Percentiles rank a stretch among this genome's conserved stretches.
These are phyloP conservation scores for Aureobasidium sp. DNA, from an alignment of 2,329 filamentous ascomycete genomes.

Conservation along the genomic window DNA sequence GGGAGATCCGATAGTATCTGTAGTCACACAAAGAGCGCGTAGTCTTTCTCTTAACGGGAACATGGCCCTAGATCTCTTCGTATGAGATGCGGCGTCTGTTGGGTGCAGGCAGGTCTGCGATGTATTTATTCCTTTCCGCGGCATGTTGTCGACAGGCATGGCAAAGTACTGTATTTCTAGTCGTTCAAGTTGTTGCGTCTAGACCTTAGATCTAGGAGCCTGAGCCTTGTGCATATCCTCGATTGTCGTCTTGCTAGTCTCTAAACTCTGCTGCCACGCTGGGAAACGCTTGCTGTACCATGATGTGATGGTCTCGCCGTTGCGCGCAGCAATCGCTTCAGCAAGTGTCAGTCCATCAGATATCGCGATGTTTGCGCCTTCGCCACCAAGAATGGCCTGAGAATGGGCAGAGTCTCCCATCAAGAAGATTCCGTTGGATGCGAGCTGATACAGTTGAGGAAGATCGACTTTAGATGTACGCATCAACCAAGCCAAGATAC, in stretches of 20 bases:
- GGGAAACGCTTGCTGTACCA: conserved; percentile 21
- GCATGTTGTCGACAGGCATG: neutral
- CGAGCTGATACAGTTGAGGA: conserved; percentile 21
- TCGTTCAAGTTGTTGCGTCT: neutral
- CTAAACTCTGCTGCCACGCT: conserved; percentile 21
- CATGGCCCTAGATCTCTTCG: no score
- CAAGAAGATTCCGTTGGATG: conserved; percentile 26
- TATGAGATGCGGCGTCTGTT: no score
- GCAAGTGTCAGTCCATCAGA: conserved; percentile 32
- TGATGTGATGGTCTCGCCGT: conserved; percentile 16
- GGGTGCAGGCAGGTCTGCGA: no score
- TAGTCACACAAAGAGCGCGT: no score
- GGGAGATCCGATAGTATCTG: no score
- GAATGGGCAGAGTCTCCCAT: conserved; percentile 37
- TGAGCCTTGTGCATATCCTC: conserved; percentile 20
- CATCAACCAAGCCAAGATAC: conserved; percentile 38
- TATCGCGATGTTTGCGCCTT: conserved; percentile 36
- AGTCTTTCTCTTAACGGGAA: no score
- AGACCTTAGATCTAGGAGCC: neutral
- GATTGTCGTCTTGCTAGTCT: conserved; percentile 22
- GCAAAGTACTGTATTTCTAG: neutral
- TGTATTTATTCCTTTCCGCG: no score
- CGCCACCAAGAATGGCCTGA: conserved; percentile 35
- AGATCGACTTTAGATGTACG: conserved; percentile 24
- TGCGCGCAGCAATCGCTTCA: conserved; percentile 22